Conservation (phyloP, 805 yeast species). For the Candida awuae region DNA sequence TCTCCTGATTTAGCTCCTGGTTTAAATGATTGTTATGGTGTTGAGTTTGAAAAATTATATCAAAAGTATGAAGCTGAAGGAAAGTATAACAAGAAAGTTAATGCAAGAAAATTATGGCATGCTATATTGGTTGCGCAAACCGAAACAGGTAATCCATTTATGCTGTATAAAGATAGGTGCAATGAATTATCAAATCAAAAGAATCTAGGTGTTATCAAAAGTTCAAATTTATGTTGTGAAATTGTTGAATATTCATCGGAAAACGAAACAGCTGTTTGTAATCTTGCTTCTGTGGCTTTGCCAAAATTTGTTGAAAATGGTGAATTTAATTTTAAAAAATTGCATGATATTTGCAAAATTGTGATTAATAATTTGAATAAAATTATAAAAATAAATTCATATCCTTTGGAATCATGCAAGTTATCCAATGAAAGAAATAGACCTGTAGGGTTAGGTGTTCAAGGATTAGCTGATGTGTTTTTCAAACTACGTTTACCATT, state of each 20-base stretch:
- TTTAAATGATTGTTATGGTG: constrained; percentile 73
- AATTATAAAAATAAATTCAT: constrained; percentile 76
- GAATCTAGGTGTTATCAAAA: constrained; percentile 86
- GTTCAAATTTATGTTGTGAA: constrained; percentile 92
- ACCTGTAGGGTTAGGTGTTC: constrained; percentile 97
- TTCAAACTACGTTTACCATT: constrained; percentile 75
- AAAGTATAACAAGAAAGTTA: constrained; percentile 53
- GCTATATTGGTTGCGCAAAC: constrained; percentile 87
- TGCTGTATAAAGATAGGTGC: constrained; percentile 90
- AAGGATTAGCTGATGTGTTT: constrained; percentile 89
- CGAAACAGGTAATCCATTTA: constrained; percentile 94
- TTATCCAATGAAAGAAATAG: constrained; percentile 74
- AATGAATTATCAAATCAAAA: constrained; percentile 82
- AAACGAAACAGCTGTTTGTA: constrained; percentile 94
- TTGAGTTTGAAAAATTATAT: constrained; percentile 68
- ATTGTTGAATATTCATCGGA: constrained; percentile 85
- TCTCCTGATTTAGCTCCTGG: constrained; percentile 90
- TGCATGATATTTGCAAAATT: constrained; percentile 73
- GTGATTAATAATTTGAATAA: constrained; percentile 70
- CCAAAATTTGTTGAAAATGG: constrained; percentile 58
- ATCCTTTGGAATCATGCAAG: constrained; percentile 75
- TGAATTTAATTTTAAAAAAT: constrained; percentile 59
- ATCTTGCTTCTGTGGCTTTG: constrained; percentile 82
- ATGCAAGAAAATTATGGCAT: constrained; percentile 88
- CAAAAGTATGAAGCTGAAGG: constrained; percentile 65